Conservation (phyloP, 177 flowering plant genomes). For the Vitis hybrid region DNA sequence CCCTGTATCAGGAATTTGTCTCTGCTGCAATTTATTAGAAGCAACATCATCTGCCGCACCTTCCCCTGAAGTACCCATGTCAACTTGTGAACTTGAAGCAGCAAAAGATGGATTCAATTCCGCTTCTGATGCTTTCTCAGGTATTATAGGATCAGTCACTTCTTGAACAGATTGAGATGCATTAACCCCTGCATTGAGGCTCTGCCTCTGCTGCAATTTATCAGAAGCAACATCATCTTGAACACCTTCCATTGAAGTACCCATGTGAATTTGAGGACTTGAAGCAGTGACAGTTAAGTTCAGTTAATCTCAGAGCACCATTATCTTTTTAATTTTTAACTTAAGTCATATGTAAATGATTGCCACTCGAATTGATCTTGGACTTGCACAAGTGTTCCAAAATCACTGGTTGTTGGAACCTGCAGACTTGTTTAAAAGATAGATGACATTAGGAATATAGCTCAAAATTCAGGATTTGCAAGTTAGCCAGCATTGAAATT, state of each 20-base stretch:
- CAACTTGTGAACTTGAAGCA: too few relatives aligned
- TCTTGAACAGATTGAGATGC: slow-evolving; percentile 10
- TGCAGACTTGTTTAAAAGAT: background rate
- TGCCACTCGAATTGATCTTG: background rate
- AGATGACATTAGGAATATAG: background rate
- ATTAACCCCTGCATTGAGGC: slow-evolving; percentile 11
- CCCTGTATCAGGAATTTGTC: slow-evolving; percentile 22
- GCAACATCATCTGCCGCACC: too few relatives aligned
- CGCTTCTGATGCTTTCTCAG: slow-evolving; percentile 8
- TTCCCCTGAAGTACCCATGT: too few relatives aligned
- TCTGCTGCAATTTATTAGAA: too few relatives aligned
- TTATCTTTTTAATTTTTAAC: background rate
- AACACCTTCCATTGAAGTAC: slow-evolving; percentile 29
- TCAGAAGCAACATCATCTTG: slow-evolving; percentile 28
- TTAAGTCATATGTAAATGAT: background rate
- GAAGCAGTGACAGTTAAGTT: background rate
- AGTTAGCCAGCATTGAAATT: too few relatives aligned
- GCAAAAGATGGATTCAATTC: too few relatives aligned
- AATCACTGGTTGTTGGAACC: slow-evolving; percentile 1
- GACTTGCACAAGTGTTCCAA: background rate
- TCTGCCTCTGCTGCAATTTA: slow-evolving; percentile 22
- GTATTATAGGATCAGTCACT: background rate
- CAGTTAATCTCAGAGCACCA: background rate
- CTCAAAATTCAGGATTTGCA: background rate
- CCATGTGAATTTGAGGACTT: slow-evolving; percentile 18